Evolutionary conservation across 306 rosid genomes (phyloP).

Genomic region (Quercus mongolica): DNA sequence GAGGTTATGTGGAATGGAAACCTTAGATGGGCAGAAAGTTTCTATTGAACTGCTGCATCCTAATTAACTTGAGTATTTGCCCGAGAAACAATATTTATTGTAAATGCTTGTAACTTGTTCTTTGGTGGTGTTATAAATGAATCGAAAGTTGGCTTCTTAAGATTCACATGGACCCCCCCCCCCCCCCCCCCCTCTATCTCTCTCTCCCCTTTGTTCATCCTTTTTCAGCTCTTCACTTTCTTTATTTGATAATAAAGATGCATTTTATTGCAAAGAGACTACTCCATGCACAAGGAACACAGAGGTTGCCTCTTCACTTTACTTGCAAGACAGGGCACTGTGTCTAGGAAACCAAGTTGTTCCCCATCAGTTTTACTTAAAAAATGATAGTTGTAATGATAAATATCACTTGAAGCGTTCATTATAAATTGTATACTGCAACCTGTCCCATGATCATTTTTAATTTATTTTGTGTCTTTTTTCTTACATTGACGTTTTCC

Average conservation of each 20-base stretch:
- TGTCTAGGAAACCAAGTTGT: neutral
- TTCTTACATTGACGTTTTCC: slow-evolving; percentile 21
- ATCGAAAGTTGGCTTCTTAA: neutral
- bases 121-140: neutral
- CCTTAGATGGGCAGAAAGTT: neutral
- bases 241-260: too few species aligned
- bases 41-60: neutral
- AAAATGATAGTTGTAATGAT: neutral
- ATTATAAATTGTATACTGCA: neutral
- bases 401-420: neutral
- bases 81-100: neutral
- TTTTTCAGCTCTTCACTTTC: neutral
- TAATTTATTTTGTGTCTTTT: slow-evolving; percentile 10
- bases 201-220: neutral
- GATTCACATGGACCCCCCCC: neutral
- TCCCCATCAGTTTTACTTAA: neutral
- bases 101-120: neutral
- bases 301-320: neutral
- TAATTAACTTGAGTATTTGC: neutral
- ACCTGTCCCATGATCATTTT: slow-evolving; percentile 7
- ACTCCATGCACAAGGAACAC: too few species aligned
- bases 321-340: neutral
- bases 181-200: neutral
- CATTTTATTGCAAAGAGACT: too few species aligned
- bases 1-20: neutral